Conservation (phyloP, 192 early-diverging fungal species). For the Podila horticola region DNA sequence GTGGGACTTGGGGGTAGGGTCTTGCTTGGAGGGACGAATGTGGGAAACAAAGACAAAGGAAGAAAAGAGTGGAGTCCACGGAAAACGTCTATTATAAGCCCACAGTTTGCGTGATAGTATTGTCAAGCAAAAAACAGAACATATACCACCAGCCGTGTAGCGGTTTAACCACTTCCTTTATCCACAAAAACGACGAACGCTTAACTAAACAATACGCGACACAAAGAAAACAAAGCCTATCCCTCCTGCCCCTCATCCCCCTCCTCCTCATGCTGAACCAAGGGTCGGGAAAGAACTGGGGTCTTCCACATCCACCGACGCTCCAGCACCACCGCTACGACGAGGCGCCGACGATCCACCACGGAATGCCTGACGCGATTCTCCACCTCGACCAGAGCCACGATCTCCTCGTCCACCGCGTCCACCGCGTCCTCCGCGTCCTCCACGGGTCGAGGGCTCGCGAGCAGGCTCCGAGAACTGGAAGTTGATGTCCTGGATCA, state of each 20-base stretch:
- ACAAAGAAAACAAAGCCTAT: no score
- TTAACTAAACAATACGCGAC: neutral
- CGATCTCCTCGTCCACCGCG: constrained; percentile 50
- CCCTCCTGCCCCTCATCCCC: no score
- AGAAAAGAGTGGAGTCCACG: neutral
- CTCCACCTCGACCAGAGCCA: constrained; percentile 50
- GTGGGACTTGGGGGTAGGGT: no score
- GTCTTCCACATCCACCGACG: constrained; percentile 75
- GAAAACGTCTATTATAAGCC: no score
- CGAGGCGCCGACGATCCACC: constrained; percentile 74
- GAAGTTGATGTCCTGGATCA: constrained; percentile 79
- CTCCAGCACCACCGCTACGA: constrained; percentile 47
- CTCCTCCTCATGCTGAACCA: constrained; percentile 45
- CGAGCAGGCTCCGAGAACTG: constrained; percentile 87
- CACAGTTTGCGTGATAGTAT: no score
- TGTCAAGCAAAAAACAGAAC: neutral
- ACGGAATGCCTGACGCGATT: constrained; percentile 66
- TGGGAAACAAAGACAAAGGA: neutral
- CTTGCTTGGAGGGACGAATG: no score
- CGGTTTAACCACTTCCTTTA: neutral
- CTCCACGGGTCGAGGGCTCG: constrained; percentile 68
- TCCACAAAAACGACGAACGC: neutral
- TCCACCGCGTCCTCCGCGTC: constrained; percentile 35
- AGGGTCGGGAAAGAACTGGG: constrained; percentile 75
- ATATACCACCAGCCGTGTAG: no score